Evolutionary conservation across 2,329 filamentous ascomycete genomes (phyloP).

Genomic region (Pseudovirgaria hyperparasitica): DNA sequence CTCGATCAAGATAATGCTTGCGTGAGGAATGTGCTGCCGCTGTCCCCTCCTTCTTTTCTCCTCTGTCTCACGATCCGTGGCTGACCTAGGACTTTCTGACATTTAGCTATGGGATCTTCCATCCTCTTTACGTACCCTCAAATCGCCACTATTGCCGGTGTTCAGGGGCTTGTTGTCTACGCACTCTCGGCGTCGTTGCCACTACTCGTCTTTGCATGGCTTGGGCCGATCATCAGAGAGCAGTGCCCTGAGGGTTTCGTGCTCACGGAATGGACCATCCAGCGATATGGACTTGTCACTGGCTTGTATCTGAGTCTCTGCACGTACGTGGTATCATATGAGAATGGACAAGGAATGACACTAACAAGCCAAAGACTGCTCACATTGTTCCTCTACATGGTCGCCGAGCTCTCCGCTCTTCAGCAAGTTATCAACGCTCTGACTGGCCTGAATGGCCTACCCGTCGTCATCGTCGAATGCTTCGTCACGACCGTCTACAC

Average conservation of each 20-base stretch:
- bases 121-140: conserved; percentile 76
- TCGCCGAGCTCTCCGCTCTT: conserved; percentile 67
- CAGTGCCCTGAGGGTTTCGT: conserved; percentile 78
- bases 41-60: conserved; percentile 35
- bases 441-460: conserved; percentile 62
- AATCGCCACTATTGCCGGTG: conserved; percentile 63
- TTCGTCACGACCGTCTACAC: conserved; percentile 73
- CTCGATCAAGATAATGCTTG: conserved; percentile 99
- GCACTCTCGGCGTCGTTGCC: conserved; percentile 60
- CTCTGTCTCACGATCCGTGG: conserved; percentile 9
- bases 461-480: conserved; percentile 66
- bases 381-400: conserved; percentile 79
- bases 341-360: conserved; percentile 1
- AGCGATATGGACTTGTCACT: conserved; percentile 58
- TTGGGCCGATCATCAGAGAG: conserved; percentile 65
- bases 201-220: conserved; percentile 58
- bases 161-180: conserved; percentile 69
- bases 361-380: conserved; percentile 39
- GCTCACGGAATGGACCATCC: conserved; percentile 70
- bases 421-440: conserved; percentile 65
- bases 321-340: conserved; percentile 34
- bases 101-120: conserved; percentile 64
- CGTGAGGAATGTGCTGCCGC: conserved; percentile 96
- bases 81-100: conserved; percentile 20
- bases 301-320: conserved; percentile 65